Evolutionary conservation across 148 eudicot species (phyloP), one percentile per base, ranked within the genome.

Genomic region (Heliosperma pusillum): DNA sequence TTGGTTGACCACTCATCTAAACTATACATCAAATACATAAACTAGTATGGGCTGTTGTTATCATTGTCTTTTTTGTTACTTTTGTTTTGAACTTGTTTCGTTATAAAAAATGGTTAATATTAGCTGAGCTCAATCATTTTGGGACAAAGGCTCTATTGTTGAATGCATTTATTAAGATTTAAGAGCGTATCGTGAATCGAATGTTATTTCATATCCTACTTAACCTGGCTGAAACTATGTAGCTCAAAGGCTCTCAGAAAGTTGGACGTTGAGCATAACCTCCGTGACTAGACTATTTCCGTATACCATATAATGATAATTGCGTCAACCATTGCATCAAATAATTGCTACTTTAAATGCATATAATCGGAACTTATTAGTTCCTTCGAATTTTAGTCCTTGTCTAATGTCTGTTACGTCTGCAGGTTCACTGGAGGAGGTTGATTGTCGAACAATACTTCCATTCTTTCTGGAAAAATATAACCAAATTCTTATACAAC

Each of bases 401-500:
- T 27, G 36, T 62, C 29, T 26, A 61, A 60, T 45, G 59, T 45
- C 50, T 17, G 69, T 33, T 27, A 62, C 15, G 44, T 17, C 36
- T 27, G 45, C 83, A 88, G 96, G 91, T 72, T 74, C 57, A 30
- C 60, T 89, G 63, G 88, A 83, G 42, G 93, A 83, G 52, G 80
- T 87, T 47, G 91, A 91, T 81, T 76, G 66, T 71, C 84, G 79
- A 40, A 71, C 55, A 53, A 22, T 81, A n/a, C 79, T 89, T 50
- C 53, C 75, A 3, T 85, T 85, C 30, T 75, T 91, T 45, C 71
- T 91, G 53, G 67, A 85, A 74, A 85, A 84, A 66, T 76, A 86
- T 80, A 88, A 71, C 60, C 86, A 83, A 72, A 75, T 76, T 73
- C 82, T 87, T 29, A 16, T 79, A 52, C 83, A 77, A 50, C 81